Conservation (phyloP, 352 stramenopile genomes). For the Blastocystis hominis region DNA sequence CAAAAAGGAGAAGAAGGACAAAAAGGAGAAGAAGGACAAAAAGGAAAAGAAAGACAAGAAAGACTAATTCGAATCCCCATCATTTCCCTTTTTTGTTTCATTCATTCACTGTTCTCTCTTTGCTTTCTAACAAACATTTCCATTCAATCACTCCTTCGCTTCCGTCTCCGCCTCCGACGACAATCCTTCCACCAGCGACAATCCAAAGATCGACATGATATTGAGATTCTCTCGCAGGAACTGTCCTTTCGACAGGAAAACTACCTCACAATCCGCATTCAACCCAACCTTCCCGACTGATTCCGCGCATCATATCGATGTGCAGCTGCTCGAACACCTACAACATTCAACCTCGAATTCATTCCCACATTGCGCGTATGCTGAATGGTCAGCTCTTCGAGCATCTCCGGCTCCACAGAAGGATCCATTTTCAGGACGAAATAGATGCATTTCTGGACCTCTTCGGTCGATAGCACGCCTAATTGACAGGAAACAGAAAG, state of each 20-base stretch:
- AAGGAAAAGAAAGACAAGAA: background rate
- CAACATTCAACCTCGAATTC: background rate
- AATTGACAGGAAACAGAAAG: background rate
- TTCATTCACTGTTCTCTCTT: too few species aligned
- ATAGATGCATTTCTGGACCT: background rate
- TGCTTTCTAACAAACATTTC: too few species aligned
- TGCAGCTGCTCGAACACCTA: conserved; percentile 43
- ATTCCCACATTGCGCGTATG: background rate
- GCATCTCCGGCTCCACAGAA: background rate
- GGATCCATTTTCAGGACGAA: background rate
- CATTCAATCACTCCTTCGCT: too few species aligned
- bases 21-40: background rate
- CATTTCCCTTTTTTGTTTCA: too few species aligned
- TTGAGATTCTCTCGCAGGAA: conserved; percentile 1
- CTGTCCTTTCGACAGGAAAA: background rate
- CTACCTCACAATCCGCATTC: background rate
- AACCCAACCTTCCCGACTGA: background rate
- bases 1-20: background rate
- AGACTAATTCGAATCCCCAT: background rate
- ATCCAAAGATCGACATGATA: background rate
- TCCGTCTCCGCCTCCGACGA: too few species aligned
- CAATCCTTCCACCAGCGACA: background rate
- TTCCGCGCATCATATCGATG: background rate
- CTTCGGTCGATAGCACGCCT: background rate
- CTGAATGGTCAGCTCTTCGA: background rate